A percentile compares a stretch with the other conserved stretches of the same genome.
Conservation (phyloP, 2,329 filamentous ascomycete genomes). For the Talaromyces sp. region DNA sequence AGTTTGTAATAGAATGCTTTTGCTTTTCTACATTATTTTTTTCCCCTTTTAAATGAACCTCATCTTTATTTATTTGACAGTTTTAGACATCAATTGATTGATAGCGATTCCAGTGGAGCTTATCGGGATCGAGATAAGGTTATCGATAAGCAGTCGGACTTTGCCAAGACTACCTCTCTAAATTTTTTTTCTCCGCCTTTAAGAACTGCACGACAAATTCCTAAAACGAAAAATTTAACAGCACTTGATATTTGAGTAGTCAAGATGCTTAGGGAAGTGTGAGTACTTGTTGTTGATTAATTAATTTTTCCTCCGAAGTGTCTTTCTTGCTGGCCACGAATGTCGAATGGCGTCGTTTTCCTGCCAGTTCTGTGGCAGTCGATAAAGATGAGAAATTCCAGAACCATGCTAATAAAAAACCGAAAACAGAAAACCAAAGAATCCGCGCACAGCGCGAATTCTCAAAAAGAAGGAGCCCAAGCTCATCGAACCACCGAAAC, state of each 20-base stretch:
- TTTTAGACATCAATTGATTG: background rate
- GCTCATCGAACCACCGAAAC: constrained; percentile 82
- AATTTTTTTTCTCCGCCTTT: constrained; percentile 4
- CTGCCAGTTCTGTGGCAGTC: background rate
- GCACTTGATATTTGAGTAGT: background rate
- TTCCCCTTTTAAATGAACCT: too few relatives aligned
- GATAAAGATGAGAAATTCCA: background rate
- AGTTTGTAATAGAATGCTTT: too few relatives aligned
- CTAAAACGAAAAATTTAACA: background rate
- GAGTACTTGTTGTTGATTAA: constrained; percentile 14
- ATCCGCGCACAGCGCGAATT: constrained; percentile 88
- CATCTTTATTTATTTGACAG: background rate
- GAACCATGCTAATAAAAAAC: background rate
- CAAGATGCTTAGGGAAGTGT: constrained; percentile 42
- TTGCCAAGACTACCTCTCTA: constrained; percentile 6
- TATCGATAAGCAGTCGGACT: constrained; percentile 7
- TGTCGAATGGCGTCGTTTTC: background rate
- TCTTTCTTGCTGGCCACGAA: background rate
- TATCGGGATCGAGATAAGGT: constrained; percentile 1
- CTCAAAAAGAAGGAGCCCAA: constrained; percentile 92
- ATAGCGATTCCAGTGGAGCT: background rate
- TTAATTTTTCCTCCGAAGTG: background rate
- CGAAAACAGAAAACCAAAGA: constrained; percentile 58
- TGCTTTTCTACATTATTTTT: too few relatives aligned
- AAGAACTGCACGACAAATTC: background rate